Evolutionary conservation across 805 yeast genomes (phyloP).

Genomic region (Cyberlindnera maritima): DNA sequence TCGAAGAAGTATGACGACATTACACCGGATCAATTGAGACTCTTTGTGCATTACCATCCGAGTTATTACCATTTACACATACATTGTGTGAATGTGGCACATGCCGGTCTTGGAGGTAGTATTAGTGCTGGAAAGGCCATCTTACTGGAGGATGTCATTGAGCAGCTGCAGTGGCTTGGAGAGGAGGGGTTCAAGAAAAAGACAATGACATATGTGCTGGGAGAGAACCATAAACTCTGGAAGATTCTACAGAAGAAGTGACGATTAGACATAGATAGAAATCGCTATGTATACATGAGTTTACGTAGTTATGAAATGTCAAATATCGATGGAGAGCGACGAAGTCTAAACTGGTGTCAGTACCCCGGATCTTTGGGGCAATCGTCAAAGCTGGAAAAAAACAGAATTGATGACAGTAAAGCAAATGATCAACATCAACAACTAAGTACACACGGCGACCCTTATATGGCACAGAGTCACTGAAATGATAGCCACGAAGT

Average conservation of each 20-base stretch:
- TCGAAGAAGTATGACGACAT: slow-evolving; percentile 43
- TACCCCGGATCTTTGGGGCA: too few species aligned
- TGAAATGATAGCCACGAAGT: not conserved
- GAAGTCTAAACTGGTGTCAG: too few species aligned
- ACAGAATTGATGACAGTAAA: too few species aligned
- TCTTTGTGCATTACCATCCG: slow-evolving; percentile 92
- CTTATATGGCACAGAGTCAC: too few species aligned
- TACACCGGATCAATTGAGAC: slow-evolving; percentile 54
- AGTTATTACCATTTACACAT: slow-evolving; percentile 94
- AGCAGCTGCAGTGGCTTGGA: slow-evolving; percentile 54
- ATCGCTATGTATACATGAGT: too few species aligned
- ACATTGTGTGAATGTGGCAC: slow-evolving; percentile 75
- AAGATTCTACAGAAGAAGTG: slow-evolving; percentile 1
- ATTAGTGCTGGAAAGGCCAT: slow-evolving; percentile 78
- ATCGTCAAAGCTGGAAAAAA: too few species aligned
- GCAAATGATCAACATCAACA: too few species aligned
- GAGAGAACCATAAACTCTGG: slow-evolving; percentile 83
- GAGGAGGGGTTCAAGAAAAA: slow-evolving; percentile 54
- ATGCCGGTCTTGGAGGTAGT: slow-evolving; percentile 67
- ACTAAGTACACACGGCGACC: too few species aligned
- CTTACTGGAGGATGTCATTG: slow-evolving; percentile 77
- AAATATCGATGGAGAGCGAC: too few species aligned
- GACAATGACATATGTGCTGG: slow-evolving; percentile 63
- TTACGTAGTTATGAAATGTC: too few species aligned
- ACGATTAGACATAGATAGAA: too few species aligned